Percentiles rank a stretch among this genome's conserved stretches.
Conservation (phyloP, 441 rosid species). For the Codiaeum variegatum region DNA sequence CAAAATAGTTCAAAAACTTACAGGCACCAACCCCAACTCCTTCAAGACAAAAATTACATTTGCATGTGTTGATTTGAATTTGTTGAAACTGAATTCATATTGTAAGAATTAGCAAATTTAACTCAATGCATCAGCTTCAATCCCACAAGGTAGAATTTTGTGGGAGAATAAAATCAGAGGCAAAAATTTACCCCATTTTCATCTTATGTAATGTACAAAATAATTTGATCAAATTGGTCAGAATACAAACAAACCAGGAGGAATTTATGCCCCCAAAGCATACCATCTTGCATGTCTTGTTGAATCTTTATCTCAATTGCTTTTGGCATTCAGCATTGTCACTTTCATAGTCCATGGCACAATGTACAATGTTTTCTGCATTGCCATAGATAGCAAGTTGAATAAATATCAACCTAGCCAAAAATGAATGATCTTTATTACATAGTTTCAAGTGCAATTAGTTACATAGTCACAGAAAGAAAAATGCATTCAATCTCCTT, state of each 20-base stretch:
- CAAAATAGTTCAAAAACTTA: background rate
- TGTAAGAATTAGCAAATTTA: too few species aligned
- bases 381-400: background rate
- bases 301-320: background rate
- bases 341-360: background rate
- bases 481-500: background rate
- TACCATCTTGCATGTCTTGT: background rate
- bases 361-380: slow-evolving; percentile 12
- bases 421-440: background rate
- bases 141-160: too few species aligned
- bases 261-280: background rate
- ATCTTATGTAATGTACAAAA: background rate
- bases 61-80: too few species aligned
- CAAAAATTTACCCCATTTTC: background rate
- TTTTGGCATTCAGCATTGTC: slow-evolving; percentile 1
- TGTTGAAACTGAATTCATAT: background rate
- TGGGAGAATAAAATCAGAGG: too few species aligned
- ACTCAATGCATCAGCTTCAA: too few species aligned
- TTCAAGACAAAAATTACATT: background rate
- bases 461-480: background rate
- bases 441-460: background rate
- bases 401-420: background rate
- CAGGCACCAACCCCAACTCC: too few species aligned
- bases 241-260: background rate
- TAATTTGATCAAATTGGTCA: background rate